Base-by-base conservation (phyloP, 2,329 filamentous ascomycete species). In the Calonectria leucothoes region DNA sequence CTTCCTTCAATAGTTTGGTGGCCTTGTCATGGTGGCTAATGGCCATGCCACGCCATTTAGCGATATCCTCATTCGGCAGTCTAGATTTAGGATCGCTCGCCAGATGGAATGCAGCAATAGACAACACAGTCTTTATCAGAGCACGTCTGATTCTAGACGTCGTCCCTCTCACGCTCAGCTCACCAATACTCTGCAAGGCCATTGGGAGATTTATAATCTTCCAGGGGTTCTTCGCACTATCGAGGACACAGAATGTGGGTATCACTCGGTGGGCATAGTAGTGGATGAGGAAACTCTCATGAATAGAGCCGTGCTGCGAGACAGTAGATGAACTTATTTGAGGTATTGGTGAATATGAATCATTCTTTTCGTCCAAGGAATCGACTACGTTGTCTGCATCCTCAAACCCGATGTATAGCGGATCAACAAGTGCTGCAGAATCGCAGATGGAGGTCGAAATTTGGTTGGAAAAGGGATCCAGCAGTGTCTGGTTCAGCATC, bases 201-300 rank as follows among this genome's bases (percentile, higher is more conserved):
- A 75, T 71, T 0, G 78, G 79, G 0, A 81, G 69, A 6, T 81
- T 78, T 0, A 81, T 78, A 0, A 74, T 77, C 69, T 81, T 81
- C 79, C 79, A 81, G 0, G 79, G 79, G 15, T 73, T 79, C 49
- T 81, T 81, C 0, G 52, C 23, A 12, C 79, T 79, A 17, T 80
- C 79, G 15, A 81, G 75, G n/a, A 81, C 78, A 31, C 76, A 79
- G 23, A 80, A 81, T 2, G 79, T 59, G 12, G 78, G 71, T 20
- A 80, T 76, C 0, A 78, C 78, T 27, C 69, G 66, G 4, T 81
- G 73, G 4, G 69, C 66, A 27, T 81, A 81, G 57, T 80, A 75
- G 5, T 76, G 45, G 49, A 81, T 76, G 14, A 81, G 70, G 39
- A 77, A 81, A 2, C 73, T 73, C 8, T 81, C 79, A 23, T 72